Evolutionary conservation across 495 filamentous ascomycete genomes (phyloP), one percentile per base, ranked within the genome.

Genomic region (Penicillium robsamsonii): DNA sequence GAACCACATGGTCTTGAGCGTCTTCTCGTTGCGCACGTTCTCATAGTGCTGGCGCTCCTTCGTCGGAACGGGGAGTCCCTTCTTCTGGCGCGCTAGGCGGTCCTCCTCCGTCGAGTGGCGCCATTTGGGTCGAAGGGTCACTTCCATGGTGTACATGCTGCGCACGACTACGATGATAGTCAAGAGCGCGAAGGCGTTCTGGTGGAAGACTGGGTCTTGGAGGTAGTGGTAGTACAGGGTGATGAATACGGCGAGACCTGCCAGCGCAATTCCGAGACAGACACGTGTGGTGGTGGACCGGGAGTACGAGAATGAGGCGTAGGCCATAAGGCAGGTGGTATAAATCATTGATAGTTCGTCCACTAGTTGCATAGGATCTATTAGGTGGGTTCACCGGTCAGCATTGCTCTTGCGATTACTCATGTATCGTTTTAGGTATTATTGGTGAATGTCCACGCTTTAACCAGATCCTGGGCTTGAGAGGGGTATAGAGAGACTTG

Each of bases 291-390:
- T 59, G 11, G 65, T 61, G 5, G 90, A 76, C 56, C 80, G 79
- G 5, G 78, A 82, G 72, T 93, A 88, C 10, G 88, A 85, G 69
- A 96, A 94, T 18, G 89, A 89, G 13, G 90, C 91, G 70, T 87
- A 96, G 70, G 79, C 86, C 87, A 96, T 95, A n/a, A 96, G 71
- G 60, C 88, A 95, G 8, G 93, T 95, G 2, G 93, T 96, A 68
- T 98, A 97, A 29, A 98, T 96, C 94, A 97, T 97, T 57, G 87
- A 90, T 8, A 97, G 81, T 72, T 98, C 94, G 65, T 98, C 94
- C 33, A 97, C 88, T 15, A 97, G 84, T 67, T 98, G 94, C 94
- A 96, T 96, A 2, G 92, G 91, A 73, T 98, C 92, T 96, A 69
- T 52, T 46, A 7, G 13, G 24, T 8, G 2, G 11, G 11, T 25